Evolutionary conservation across 164 flowering plant genomes (phyloP).

Genomic region (Echeveria elegans): DNA sequence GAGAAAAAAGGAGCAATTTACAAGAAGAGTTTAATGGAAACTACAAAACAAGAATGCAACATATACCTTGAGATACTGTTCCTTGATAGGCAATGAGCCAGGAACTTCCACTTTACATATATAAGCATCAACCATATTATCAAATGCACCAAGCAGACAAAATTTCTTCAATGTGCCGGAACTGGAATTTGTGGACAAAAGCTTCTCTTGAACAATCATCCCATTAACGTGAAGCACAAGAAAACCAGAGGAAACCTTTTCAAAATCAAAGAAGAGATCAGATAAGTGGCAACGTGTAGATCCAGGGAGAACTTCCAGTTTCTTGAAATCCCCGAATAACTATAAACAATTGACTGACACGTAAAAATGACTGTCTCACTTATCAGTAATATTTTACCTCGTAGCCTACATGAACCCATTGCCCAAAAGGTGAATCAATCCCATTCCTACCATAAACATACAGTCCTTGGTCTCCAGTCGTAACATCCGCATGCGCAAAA

Average conservation of each 20-base stretch:
- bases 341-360: too few relatives aligned
- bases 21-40: too few relatives aligned
- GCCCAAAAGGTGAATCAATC: not conserved
- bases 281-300: too few relatives aligned
- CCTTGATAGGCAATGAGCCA: constrained; percentile 31
- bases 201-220: constrained; percentile 41
- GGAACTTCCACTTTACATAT: constrained; percentile 36
- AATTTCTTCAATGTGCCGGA: constrained; percentile 20
- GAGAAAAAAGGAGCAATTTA: too few relatives aligned
- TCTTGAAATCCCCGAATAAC: too few relatives aligned
- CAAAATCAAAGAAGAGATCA: too few relatives aligned
- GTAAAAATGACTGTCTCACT: too few relatives aligned
- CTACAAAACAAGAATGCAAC: too few relatives aligned
- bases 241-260: not conserved
- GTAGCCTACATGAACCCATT: not conserved
- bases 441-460: not conserved
- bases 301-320: not conserved
- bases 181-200: constrained; percentile 22
- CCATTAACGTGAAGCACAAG: not conserved
- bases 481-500: not conserved
- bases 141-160: constrained; percentile 28
- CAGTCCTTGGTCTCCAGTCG: not conserved
- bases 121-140: constrained; percentile 36
- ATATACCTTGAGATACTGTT: constrained; percentile 51
- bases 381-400: too few relatives aligned